A percentile compares a stretch with the other conserved stretches of the same genome.
Conservation (phyloP, 2,329 filamentous ascomycete genomes). For the Fusarium palustre region DNA sequence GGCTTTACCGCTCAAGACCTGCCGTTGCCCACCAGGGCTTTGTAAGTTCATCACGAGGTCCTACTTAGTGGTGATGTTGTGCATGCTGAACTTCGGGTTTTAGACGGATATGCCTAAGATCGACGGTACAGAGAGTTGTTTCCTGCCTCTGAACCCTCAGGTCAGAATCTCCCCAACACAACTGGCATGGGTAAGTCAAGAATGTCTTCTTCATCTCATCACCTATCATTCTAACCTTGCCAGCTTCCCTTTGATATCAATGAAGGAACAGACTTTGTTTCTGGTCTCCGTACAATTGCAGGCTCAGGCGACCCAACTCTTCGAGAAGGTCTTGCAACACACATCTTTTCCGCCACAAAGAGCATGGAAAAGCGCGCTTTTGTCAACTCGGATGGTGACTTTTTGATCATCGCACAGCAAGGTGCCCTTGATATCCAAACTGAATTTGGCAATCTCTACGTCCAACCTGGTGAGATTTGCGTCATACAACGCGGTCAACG, state of each 20-base stretch:
- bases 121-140: conserved; percentile 45
- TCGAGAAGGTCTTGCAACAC: conserved; percentile 61
- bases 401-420: conserved; percentile 73
- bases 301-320: conserved; percentile 63
- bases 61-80: fast-evolving
- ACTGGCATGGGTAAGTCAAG: conserved; percentile 39
- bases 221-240: fast-evolving
- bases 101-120: conserved; percentile 42
- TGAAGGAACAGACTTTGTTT: conserved; percentile 45
- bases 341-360: conserved; percentile 61
- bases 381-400: conserved; percentile 72
- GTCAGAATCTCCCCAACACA: conserved; percentile 44
- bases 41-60: conserved; percentile 3
- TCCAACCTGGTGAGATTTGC: conserved; percentile 75
- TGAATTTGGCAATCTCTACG: conserved; percentile 72
- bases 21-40: conserved; percentile 50
- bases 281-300: conserved; percentile 61
- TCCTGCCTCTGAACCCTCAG: conserved; percentile 39
- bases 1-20: conserved; percentile 47
- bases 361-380: conserved; percentile 62
- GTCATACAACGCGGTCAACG: conserved; percentile 75
- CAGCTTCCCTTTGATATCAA: conserved; percentile 56
- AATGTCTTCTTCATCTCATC: fast-evolving
- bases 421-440: conserved; percentile 75
- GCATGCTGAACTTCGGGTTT: background rate